phyloP scores from a whole-genome alignment of 2,329 filamentous ascomycete genomes.

The Xylariaceae sp. region DNA sequence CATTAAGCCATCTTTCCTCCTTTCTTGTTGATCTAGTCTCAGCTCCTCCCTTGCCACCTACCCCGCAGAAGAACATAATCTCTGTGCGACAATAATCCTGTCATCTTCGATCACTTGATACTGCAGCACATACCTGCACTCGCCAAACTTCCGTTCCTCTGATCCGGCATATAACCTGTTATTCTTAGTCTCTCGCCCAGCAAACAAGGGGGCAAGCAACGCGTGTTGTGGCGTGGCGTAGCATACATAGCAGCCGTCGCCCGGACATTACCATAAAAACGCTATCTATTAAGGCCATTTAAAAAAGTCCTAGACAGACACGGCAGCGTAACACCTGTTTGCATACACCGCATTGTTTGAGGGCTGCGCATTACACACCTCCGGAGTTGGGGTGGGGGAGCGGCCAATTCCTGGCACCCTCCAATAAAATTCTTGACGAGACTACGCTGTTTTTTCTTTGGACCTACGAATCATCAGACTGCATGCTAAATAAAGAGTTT shows the following conservation, averaged over 20 bases:
- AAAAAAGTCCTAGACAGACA: constrained; percentile 19
- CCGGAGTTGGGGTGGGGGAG: constrained; percentile 27
- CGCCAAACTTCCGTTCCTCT: too few species aligned
- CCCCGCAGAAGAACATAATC: not conserved
- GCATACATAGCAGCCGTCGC: not conserved
- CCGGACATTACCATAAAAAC: constrained; percentile 1
- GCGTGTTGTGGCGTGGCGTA: not conserved
- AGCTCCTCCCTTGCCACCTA: not conserved
- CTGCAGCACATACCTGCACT: not conserved
- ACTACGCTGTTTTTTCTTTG: not conserved
- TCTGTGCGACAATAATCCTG: not conserved
- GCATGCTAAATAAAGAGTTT: not conserved
- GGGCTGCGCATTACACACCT: not conserved
- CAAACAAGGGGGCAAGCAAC: too few species aligned
- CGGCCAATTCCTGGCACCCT: constrained; percentile 9
- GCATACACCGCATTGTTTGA: not conserved
- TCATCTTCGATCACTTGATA: constrained; percentile 1
- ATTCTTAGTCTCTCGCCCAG: too few species aligned
- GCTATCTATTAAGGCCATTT: not conserved
- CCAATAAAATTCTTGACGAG: not conserved
- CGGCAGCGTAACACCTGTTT: not conserved
- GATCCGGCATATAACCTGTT: too few species aligned
- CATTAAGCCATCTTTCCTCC: constrained; percentile 30
- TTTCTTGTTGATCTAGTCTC: not conserved
- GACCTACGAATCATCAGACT: constrained; percentile 8